phyloP scores from a whole-genome alignment of 441 rosid species.

The Pelargonium hybrid region DNA sequence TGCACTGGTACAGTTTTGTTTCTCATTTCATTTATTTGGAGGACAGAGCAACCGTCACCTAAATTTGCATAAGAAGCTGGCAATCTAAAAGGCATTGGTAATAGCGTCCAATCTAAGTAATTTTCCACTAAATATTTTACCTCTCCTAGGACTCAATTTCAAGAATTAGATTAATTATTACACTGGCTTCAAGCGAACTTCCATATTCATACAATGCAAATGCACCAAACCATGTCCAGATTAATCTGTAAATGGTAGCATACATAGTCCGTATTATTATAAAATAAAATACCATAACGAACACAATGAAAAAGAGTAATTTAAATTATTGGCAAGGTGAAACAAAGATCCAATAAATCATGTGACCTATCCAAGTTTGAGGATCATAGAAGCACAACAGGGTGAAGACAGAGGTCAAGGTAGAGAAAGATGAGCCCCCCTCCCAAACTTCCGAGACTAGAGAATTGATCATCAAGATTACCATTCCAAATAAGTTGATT shows the following conservation, averaged over 20 bases:
- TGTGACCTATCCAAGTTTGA: not conserved
- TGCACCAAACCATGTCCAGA: not conserved
- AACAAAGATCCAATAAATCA: not conserved
- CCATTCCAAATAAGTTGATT: not conserved
- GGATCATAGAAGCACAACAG: not conserved
- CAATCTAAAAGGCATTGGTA: not conserved
- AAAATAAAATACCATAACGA: not conserved
- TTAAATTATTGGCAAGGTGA: slow-evolving; percentile 2
- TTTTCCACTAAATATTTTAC: not conserved
- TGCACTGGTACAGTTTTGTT: not conserved
- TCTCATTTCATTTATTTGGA: no score
- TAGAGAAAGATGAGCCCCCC: not conserved
- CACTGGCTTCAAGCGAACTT: not conserved
- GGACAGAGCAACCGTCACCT: no score
- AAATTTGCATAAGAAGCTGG: not conserved
- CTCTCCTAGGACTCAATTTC: not conserved
- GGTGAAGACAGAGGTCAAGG: slow-evolving; percentile 5
- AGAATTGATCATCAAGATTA: not conserved
- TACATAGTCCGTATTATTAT: not conserved
- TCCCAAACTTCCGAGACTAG: not conserved
- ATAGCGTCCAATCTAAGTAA: not conserved
- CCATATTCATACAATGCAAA: slow-evolving; percentile 2
- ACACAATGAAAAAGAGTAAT: not conserved
- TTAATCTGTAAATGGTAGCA: not conserved
- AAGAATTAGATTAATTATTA: not conserved